Evolutionary conservation across 495 filamentous ascomycete species (phyloP), one percentile per base, ranked within the genome.

Genomic region (Cladorrhinum samala): DNA sequence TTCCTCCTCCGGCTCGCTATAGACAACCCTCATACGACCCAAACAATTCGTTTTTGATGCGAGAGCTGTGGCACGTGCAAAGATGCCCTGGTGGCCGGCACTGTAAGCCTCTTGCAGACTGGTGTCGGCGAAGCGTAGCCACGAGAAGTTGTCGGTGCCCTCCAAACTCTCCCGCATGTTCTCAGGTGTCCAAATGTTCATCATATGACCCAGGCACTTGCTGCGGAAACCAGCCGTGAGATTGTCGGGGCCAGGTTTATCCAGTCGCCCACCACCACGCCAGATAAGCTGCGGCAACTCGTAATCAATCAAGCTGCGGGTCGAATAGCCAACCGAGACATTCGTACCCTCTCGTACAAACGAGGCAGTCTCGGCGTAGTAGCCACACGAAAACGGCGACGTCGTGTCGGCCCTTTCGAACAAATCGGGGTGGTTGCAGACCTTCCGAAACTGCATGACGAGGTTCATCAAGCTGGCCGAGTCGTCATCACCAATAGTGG

Each of bases 361-460:
- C 0, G 89, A 95, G 11, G 87, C 91, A 9, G 91, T 96, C 69
- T 97, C 94, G 16, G 91, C 94, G 66, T 90, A 97, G 68, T 86
- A 77, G 7, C 82, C 84, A 52, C 85, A 78, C 1, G 88, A 89
- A 63, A 91, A 85, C 0, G 92, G 91, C 14, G 91, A 95, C 17
- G 81, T 83, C 17, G 87, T 94, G 52, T 97, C 93, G 14, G 92
- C 91, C 40, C 94, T 83, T 67, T 99, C 91, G 55, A 97, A 97
- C 18, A 98, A 74, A 72, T 98, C 93, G 2, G 93, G 93, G 68
- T 98, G 93, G 62, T 98, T 98, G 75, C 93, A 98, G 48, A 98
- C 94, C 74, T 98, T 98, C 50, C 93, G 84, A 81, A 98, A 98
- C 70, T 98, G 94, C 93, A 98, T 98, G 51, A 98, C 93, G 55